Evolutionary conservation across 2,329 filamentous ascomycete species (phyloP).

Genomic region (Eurotiales sp.): DNA sequence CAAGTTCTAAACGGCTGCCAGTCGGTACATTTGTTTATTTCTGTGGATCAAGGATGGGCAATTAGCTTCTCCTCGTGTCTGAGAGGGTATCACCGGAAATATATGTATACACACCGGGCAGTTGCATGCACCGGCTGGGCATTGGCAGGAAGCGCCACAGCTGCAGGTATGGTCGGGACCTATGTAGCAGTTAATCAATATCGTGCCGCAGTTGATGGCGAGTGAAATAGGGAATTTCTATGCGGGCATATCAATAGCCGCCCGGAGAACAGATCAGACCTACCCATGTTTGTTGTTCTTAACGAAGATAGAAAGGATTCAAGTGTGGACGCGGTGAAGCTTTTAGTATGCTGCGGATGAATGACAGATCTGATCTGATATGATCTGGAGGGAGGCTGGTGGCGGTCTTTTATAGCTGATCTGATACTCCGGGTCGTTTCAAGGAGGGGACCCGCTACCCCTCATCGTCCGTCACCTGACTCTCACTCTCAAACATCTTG

Average conservation of each 20-base stretch:
- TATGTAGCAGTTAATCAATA: neutral
- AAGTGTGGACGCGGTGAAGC: neutral
- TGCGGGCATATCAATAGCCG: neutral
- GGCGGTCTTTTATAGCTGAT: neutral
- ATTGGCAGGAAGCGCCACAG: slow-evolving; percentile 12
- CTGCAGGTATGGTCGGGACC: slow-evolving; percentile 11
- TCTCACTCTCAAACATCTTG: neutral
- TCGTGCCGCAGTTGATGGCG: neutral
- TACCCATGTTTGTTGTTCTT: neutral
- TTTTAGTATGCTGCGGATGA: too few species aligned
- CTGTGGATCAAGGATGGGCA: neutral
- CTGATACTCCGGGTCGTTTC: too few species aligned
- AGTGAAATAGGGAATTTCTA: neutral
- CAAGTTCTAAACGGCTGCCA: too few species aligned
- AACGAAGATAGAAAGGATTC: neutral
- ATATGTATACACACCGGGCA: slow-evolving; percentile 4
- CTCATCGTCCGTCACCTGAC: slow-evolving; percentile 9
- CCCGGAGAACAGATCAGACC: neutral
- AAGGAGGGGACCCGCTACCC: neutral
- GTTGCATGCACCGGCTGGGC: slow-evolving; percentile 7
- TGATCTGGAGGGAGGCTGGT: neutral
- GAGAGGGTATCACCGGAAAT: neutral
- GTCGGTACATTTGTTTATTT: too few species aligned
- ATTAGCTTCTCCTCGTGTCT: neutral
- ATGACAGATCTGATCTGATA: too few species aligned